Percentiles rank a stretch among this genome's conserved stretches.
phyloP scores from a whole-genome alignment of 2,329 filamentous ascomycete genomes.

The Corniculantispora saksenae region DNA sequence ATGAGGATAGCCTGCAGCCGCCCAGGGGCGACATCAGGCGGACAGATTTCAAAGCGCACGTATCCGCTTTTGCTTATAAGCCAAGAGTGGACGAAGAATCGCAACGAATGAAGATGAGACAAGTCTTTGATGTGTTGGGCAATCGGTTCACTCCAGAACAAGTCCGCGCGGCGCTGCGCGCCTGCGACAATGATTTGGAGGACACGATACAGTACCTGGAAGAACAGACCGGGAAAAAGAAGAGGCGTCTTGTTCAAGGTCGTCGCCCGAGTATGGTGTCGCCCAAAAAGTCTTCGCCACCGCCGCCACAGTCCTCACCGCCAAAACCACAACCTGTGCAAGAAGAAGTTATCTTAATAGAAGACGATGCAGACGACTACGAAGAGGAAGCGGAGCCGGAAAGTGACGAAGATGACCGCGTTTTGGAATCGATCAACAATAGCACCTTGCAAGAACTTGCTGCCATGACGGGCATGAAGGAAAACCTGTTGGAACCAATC shows the following conservation, averaged over 20 bases:
- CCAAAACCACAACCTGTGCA: slow-evolving; percentile 21
- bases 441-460: slow-evolving; percentile 75
- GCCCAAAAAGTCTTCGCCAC: slow-evolving; percentile 24
- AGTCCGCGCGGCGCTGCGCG: slow-evolving; percentile 36
- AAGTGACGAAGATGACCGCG: slow-evolving; percentile 38
- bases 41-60: slow-evolving; percentile 51
- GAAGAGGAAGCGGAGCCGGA: slow-evolving; percentile 37
- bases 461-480: slow-evolving; percentile 76
- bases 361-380: slow-evolving; percentile 45
- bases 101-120: slow-evolving; percentile 36
- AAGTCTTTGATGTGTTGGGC: slow-evolving; percentile 40
- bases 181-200: slow-evolving; percentile 37
- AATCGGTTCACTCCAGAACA: slow-evolving; percentile 31
- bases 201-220: slow-evolving; percentile 36
- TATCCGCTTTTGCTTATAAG: slow-evolving; percentile 48
- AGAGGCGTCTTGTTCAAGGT: slow-evolving; percentile 41
- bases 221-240: slow-evolving; percentile 29
- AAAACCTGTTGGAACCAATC: slow-evolving; percentile 68
- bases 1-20: slow-evolving; percentile 45
- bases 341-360: slow-evolving; percentile 34
- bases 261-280: slow-evolving; percentile 29
- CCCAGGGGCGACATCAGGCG: slow-evolving; percentile 64
- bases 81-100: slow-evolving; percentile 43
- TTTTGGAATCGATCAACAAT: slow-evolving; percentile 81
- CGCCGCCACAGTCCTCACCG: slow-evolving; percentile 11